Conservation (phyloP, 148 eudicot genomes). For the Rhododendron vialii region DNA sequence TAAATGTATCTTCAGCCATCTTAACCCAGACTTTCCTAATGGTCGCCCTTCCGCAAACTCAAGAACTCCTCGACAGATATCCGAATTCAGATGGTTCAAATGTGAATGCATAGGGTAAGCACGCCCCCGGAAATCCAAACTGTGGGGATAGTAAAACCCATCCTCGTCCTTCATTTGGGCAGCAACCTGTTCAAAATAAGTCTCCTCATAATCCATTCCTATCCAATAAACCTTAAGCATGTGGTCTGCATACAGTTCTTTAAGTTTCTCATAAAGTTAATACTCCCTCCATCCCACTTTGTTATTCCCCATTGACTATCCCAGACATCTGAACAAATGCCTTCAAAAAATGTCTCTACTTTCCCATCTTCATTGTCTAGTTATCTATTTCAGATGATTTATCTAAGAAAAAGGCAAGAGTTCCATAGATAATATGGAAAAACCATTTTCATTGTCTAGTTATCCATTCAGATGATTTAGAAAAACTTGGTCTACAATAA, state of each 20-base stretch:
- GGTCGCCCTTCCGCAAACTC: constrained; percentile 94
- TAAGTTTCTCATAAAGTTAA: constrained; percentile 6
- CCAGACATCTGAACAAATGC: neutral
- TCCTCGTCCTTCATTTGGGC: constrained; percentile 81
- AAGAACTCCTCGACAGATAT: constrained; percentile 86
- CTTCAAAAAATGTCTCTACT: neutral
- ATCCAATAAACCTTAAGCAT: constrained; percentile 1
- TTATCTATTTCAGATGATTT: neutral
- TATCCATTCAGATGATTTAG: neutral
- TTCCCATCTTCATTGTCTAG: neutral
- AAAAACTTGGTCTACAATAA: neutral
- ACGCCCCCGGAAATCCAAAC: constrained; percentile 86
- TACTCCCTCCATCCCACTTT: neutral
- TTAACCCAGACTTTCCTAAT: constrained; percentile 69
- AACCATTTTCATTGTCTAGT: neutral
- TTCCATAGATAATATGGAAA: neutral
- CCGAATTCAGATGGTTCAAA: constrained; percentile 83
- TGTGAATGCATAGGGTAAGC: constrained; percentile 97
- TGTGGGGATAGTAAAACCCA: constrained; percentile 91
- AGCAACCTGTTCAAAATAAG: constrained; percentile 59
- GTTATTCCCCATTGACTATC: neutral
- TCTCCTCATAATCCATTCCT: neutral
- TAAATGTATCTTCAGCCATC: constrained; percentile 80
- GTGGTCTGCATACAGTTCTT: neutral
- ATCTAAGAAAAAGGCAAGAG: neutral